These are phyloP conservation scores for Penicillium concentricum DNA, from an alignment of 2,329 filamentous ascomycete genomes.

Conservation along the genomic window DNA sequence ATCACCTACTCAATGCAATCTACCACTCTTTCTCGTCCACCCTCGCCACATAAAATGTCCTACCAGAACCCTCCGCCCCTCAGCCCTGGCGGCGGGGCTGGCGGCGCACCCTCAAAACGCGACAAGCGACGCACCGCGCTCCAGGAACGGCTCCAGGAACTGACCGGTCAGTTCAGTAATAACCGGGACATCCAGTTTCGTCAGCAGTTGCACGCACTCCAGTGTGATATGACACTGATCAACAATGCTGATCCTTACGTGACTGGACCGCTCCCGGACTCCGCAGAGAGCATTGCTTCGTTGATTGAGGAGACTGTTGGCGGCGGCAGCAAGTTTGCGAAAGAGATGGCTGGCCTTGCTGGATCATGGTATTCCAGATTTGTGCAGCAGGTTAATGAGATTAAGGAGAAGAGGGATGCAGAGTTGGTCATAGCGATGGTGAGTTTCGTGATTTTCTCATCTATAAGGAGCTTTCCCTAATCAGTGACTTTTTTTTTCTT, in stretches of 20 bases:
- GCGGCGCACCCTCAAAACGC: conserved; percentile 67
- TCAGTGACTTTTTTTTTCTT: conserved; percentile 1
- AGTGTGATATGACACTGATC: conserved; percentile 83
- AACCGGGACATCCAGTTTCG: conserved; percentile 83
- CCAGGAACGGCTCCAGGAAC: conserved; percentile 71
- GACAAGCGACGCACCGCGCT: conserved; percentile 86
- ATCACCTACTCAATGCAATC: neutral
- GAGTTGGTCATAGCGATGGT: conserved; percentile 80
- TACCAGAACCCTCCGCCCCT: conserved; percentile 28
- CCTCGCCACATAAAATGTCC: conserved; percentile 14
- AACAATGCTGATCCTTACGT: conserved; percentile 80
- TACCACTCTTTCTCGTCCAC: neutral
- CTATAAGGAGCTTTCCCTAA: neutral
- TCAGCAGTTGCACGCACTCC: conserved; percentile 86
- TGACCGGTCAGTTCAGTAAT: conserved; percentile 74
- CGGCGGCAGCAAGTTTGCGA: conserved; percentile 60
- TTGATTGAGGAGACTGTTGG: conserved; percentile 58
- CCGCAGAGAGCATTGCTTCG: conserved; percentile 64
- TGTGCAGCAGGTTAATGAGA: conserved; percentile 80
- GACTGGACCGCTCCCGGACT: conserved; percentile 65
- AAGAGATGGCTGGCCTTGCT: conserved; percentile 64
- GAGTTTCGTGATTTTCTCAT: conserved; percentile 35
- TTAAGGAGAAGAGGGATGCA: conserved; percentile 82
- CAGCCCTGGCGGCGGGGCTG: conserved; percentile 32
- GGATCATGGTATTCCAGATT: conserved; percentile 84